phyloP scores from a whole-genome alignment of 371 early-diverging fungal genomes.

The Saksenaea oblongispora region DNA sequence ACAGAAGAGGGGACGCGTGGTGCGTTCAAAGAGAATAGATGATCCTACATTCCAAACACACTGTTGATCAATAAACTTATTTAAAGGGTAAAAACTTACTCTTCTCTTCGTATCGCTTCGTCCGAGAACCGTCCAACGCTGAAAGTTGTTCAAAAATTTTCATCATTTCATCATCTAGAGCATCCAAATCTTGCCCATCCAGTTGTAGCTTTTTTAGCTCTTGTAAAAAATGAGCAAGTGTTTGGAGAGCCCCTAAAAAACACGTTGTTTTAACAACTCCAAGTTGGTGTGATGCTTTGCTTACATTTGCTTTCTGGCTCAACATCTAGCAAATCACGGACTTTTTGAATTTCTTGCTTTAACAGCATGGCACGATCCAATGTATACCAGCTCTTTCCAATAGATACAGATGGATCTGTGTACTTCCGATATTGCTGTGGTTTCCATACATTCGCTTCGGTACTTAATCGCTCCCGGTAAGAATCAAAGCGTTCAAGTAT shows the following conservation, averaged over 20 bases:
- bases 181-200: conserved; percentile 11
- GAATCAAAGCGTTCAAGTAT: neutral
- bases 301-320: conserved; percentile 91
- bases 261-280: neutral
- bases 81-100: conserved; percentile 37
- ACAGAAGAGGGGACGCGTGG: neutral
- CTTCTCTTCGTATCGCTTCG: conserved; percentile 64
- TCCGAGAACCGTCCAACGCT: conserved; percentile 60
- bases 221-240: conserved; percentile 45
- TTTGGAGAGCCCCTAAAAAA: conserved; percentile 54
- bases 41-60: neutral
- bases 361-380: conserved; percentile 49
- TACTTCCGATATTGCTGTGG: neutral
- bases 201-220: conserved; percentile 31
- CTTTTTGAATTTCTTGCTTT: conserved; percentile 60
- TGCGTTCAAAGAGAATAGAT: neutral
- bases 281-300: conserved; percentile 6
- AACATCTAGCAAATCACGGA: conserved; percentile 80
- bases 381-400: conserved; percentile 32
- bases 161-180: conserved; percentile 51
- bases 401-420: conserved; percentile 12
- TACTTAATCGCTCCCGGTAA: neutral
- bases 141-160: conserved; percentile 52
- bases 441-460: neutral
- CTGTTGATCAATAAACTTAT: neutral